Conservation (phyloP, 2,329 filamentous ascomycete genomes). For the Phaeomoniella chlamydospora region DNA sequence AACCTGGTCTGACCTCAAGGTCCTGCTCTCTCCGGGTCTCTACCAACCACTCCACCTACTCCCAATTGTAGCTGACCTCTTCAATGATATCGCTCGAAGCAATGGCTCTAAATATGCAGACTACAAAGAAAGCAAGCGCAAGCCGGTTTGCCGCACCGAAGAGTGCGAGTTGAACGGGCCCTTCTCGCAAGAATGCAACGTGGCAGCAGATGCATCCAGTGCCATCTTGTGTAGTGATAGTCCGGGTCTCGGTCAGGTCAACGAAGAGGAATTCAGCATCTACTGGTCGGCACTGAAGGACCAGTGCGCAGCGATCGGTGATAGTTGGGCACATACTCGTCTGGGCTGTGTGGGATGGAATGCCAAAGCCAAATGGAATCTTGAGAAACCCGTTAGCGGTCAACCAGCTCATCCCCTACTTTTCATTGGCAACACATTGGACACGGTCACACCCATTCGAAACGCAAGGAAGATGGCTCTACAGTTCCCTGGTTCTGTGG, state of each 20-base stretch:
- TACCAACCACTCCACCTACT: slow-evolving; percentile 4
- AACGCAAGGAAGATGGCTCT: slow-evolving; percentile 20
- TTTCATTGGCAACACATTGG: slow-evolving; percentile 41
- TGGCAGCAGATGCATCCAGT: slow-evolving; percentile 3
- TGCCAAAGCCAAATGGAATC: slow-evolving; percentile 2
- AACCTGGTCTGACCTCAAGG: background rate
- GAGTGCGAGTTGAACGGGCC: slow-evolving; percentile 3
- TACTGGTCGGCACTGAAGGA: slow-evolving; percentile 1
- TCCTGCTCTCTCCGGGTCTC: slow-evolving; percentile 2
- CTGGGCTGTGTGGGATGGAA: slow-evolving; percentile 3
- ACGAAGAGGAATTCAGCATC: slow-evolving; percentile 6
- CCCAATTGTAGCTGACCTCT: slow-evolving; percentile 4
- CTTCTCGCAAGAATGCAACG: slow-evolving; percentile 2
- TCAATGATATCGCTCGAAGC: slow-evolving; percentile 5
- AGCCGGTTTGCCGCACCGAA: slow-evolving; percentile 3
- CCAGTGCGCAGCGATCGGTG: slow-evolving; percentile 4
- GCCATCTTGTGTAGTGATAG: slow-evolving; percentile 12
- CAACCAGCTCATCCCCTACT: slow-evolving; percentile 31
- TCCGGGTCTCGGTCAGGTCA: slow-evolving; percentile 8
- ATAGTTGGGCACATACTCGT: slow-evolving; percentile 1
- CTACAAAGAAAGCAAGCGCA: slow-evolving; percentile 4
- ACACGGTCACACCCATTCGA: slow-evolving; percentile 43
- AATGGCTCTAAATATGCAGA: slow-evolving; percentile 5
- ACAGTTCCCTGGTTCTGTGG: slow-evolving; percentile 26
- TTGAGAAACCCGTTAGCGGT: background rate